These are phyloP conservation scores for Hypholoma fasciculare DNA, from an alignment of 768 basidiomycete genomes.

Conservation along the genomic window DNA sequence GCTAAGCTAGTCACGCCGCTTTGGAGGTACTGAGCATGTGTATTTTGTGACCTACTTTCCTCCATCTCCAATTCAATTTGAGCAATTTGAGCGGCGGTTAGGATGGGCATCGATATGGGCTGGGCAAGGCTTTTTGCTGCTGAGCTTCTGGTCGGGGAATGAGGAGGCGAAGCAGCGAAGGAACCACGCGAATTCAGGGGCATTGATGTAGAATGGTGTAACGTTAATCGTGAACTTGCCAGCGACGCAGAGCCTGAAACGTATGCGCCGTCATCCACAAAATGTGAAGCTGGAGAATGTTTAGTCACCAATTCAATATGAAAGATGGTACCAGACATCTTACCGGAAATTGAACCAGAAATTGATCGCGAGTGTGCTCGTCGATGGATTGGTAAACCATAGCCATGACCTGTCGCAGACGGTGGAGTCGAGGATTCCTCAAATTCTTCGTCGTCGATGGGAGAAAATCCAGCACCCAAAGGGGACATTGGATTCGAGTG, in stretches of 20 bases:
- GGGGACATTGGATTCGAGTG: constrained; percentile 8
- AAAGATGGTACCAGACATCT: neutral
- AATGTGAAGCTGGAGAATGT: neutral
- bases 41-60: neutral
- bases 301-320: neutral
- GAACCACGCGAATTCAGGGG: neutral
- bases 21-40: neutral
- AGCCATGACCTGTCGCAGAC: neutral
- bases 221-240: neutral
- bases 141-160: constrained; percentile 2
- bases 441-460: constrained; percentile 1
- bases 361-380: constrained; percentile 9
- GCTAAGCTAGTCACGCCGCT: neutral
- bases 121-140: neutral
- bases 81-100: constrained; percentile 18
- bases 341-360: constrained; percentile 3
- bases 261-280: neutral
- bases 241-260: neutral
- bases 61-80: constrained; percentile 21
- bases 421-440: constrained; percentile 5
- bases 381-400: neutral
- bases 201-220: constrained; percentile 17
- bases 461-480: constrained; percentile 6
- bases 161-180: constrained; percentile 1
- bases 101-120: constrained; percentile 14